phyloP scores from a whole-genome alignment of 2,329 filamentous ascomycete species.

The Blumeria graminis region DNA sequence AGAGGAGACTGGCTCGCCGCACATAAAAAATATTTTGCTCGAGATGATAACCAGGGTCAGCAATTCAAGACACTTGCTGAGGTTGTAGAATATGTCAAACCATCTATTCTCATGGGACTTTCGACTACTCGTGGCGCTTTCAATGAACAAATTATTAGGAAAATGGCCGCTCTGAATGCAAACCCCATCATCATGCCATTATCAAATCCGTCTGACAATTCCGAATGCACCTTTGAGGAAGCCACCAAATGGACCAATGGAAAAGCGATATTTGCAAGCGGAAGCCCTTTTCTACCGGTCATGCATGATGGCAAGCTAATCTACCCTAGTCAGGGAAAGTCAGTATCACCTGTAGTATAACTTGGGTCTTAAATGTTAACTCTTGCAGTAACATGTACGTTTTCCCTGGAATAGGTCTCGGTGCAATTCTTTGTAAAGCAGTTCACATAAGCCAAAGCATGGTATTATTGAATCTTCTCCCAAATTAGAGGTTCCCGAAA shows the following conservation, averaged over 20 bases:
- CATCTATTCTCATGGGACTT: conserved; percentile 63
- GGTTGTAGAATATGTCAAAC: conserved; percentile 45
- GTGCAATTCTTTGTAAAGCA: conserved; percentile 45
- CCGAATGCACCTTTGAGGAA: conserved; percentile 59
- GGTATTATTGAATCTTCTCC: conserved; percentile 4
- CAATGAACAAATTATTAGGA: conserved; percentile 44
- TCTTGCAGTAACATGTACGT: conserved; percentile 51
- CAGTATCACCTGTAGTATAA: conserved; percentile 3
- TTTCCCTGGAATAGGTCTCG: conserved; percentile 70
- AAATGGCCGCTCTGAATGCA: conserved; percentile 49
- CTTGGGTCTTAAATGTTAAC: background rate
- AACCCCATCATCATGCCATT: conserved; percentile 56
- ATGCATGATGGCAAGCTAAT: conserved; percentile 27
- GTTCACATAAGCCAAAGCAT: conserved; percentile 24
- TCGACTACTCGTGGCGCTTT: conserved; percentile 57
- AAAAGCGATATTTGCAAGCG: conserved; percentile 55
- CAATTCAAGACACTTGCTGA: conserved; percentile 35
- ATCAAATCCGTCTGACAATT: conserved; percentile 61
- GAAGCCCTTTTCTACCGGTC: conserved; percentile 58
- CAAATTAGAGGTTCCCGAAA: background rate
- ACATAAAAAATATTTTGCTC: conserved; percentile 24
- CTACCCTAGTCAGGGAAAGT: conserved; percentile 23
- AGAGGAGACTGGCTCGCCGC: conserved; percentile 48
- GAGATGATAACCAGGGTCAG: conserved; percentile 15
- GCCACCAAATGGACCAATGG: conserved; percentile 56